Percentiles rank a stretch among this genome's conserved stretches.
Evolutionary conservation across 2,329 filamentous ascomycete species (phyloP).

Genomic region (Colletotrichum navitas): DNA sequence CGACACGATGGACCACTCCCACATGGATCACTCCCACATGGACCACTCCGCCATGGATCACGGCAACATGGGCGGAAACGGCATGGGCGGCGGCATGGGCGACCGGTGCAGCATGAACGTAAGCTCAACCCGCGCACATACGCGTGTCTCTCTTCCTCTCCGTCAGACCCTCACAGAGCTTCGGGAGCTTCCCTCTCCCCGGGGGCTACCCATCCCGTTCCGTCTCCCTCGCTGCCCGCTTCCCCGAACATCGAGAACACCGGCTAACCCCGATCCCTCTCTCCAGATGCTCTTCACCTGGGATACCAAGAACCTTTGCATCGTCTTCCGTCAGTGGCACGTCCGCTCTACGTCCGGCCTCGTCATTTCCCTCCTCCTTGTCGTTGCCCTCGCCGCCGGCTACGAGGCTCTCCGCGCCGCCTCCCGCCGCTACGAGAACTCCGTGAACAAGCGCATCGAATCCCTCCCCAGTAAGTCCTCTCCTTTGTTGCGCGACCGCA

Average conservation of each 20-base stretch:
- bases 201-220: neutral
- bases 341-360: conserved; percentile 80
- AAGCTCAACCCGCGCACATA: conserved; percentile 50
- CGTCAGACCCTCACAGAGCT: neutral
- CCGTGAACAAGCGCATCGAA: conserved; percentile 61
- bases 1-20: conserved; percentile 24
- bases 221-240: neutral
- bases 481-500: conserved; percentile 22
- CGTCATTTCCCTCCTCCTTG: conserved; percentile 83
- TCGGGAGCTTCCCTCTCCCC: neutral
- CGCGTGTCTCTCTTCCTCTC: conserved; percentile 3
- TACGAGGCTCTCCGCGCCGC: conserved; percentile 90
- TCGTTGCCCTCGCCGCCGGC: conserved; percentile 87
- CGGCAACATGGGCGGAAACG: conserved; percentile 59
- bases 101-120: conserved; percentile 93
- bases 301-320: conserved; percentile 93
- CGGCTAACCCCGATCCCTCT: conserved; percentile 40
- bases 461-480: conserved; percentile 65
- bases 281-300: conserved; percentile 97
- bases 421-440: conserved; percentile 81
- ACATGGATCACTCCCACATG: conserved; percentile 60
- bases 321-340: conserved; percentile 94
- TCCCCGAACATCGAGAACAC: neutral
- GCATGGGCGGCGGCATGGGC: conserved; percentile 71
- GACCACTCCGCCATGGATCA: conserved; percentile 63